Evolutionary conservation across 257 asterid species (phyloP), one percentile per base, ranked within the genome.

Genomic region (Primulina eburnea): DNA sequence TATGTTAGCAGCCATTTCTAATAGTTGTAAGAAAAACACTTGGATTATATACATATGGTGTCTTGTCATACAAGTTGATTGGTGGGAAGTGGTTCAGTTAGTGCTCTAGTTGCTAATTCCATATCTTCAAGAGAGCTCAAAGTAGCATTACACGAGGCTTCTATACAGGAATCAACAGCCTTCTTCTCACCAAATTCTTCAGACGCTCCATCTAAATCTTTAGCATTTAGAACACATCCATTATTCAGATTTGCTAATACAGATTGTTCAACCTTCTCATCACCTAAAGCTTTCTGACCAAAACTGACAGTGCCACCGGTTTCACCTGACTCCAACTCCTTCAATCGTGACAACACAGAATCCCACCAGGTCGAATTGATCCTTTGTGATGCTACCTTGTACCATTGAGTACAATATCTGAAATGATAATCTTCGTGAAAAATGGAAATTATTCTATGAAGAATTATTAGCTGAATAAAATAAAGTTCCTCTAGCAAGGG

Each of bases 21-120:
- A 68, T 60, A 60, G 57, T 59, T 66, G 35, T 34, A 40, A 60
- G 56, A 26, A 67, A 64, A 75, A 34, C 16, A 69, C 35, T 62
- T 71, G 40, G 50, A 33, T 21, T 26, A 64, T 65, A 72, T n/a
- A 16, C 28, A 70, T 16, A 38, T 12, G 32, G 74, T 64, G 28
- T 56, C 32, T 24, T 47, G 56, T 43, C 78, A 38, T 77, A 85
- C 98, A 82, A 89, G 99, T 86, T 93, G 99, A 83, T 90, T 93
- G 60, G 96, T 87, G 14, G 99, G 99, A 72, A 93, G 96, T 56
- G 97, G 97, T 86, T 93, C 99, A 43, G 96, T 93, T 35, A 93
- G 79, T 74, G 96, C 95, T 88, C 94, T 86, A 64, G 96, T 93
- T 82, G 86, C 91, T 79, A 93, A 83, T 87, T 93, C 99, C 90